Base-by-base conservation (phyloP, 208 protist species). In the Novymonas esmeraldas region DNA sequence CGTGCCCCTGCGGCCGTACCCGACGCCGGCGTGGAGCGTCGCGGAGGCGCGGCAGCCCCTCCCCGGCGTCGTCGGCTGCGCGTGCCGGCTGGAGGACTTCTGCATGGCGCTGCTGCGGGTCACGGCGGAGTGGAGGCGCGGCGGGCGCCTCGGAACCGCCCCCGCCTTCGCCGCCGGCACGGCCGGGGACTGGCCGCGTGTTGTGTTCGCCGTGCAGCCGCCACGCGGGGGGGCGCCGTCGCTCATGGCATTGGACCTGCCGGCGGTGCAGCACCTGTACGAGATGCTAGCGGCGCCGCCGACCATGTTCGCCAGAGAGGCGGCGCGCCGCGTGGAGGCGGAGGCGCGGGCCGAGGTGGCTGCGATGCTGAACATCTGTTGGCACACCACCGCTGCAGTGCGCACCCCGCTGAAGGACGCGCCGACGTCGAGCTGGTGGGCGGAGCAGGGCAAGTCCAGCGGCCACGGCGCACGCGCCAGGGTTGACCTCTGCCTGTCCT, bases 1-100 rank as follows among this genome's bases (percentile, higher is more conserved):
- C 18, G 68, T 80, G 20, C 76, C 81, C 3, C 73, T 94, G 76
- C 71, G 69, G 11, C 89, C 89, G 18, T 89, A 87, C 64, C 55
- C 77, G 6, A 28, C 31, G 10, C 62, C 75, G 11, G 39, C 26
- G 39, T 73, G 52, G 66, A 64, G 45, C 58, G 51, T 48, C 4
- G 61, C 63, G 29, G 33, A 20, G 0, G 55, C 54, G 52, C 49
- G 58, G 20, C 33, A 24, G n/a, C n/a, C 66, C 9, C n/a, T 79
- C 13, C 1, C 45, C 18, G 26, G 16, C 18, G 2, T 44, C 63
- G 36, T 7, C n/a, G 26, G 18, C 20, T 0, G 7, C 9, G 42
- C 33, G 2, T 51, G 45, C 34, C 58, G 52, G 7, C 6, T 69
- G 14, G 55, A 52, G 20, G 44, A 61, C 2, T 64, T 69, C 41